A percentile compares a stretch with the other conserved stretches of the same genome.
Conservation (phyloP, 176 grass and related monocot genomes). For the Aegilops sharonensis region DNA sequence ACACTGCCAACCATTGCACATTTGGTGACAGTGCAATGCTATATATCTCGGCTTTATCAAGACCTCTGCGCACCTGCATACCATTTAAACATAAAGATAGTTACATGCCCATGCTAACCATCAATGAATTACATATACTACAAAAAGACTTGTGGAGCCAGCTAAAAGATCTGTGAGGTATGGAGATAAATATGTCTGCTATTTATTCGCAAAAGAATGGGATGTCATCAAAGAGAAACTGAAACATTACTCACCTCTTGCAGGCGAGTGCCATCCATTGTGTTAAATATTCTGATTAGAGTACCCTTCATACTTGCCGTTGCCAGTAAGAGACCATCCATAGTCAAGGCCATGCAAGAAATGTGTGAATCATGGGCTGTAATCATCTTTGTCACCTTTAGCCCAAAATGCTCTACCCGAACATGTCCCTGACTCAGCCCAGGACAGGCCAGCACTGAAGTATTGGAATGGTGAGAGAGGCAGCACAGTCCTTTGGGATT, state of each 20-base stretch:
- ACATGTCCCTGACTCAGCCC: conserved; percentile 66
- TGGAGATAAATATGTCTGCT: not conserved
- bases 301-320: conserved; percentile 91
- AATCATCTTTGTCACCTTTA: conserved; percentile 84
- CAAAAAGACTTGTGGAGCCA: not conserved
- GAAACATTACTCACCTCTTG: conserved; percentile 67
- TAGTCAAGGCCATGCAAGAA: conserved; percentile 82
- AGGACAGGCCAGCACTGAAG: conserved; percentile 88
- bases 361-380: conserved; percentile 87
- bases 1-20: conserved; percentile 86
- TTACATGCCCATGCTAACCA: not conserved
- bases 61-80: conserved; percentile 78
- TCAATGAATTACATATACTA: not conserved
- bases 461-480: conserved; percentile 79
- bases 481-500: conserved; percentile 85
- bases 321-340: conserved; percentile 87
- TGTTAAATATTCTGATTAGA: conserved; percentile 96
- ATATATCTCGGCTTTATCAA: conserved; percentile 88
- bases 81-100: conserved; percentile 28
- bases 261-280: conserved; percentile 80
- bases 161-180: not conserved
- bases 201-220: not conserved
- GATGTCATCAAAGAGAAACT: not conserved
- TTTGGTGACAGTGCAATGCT: conserved; percentile 80
- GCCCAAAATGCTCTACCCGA: conserved; percentile 85